Evolutionary conservation across 495 filamentous ascomycete genomes (phyloP).

Genomic region (Podospora didyma): DNA sequence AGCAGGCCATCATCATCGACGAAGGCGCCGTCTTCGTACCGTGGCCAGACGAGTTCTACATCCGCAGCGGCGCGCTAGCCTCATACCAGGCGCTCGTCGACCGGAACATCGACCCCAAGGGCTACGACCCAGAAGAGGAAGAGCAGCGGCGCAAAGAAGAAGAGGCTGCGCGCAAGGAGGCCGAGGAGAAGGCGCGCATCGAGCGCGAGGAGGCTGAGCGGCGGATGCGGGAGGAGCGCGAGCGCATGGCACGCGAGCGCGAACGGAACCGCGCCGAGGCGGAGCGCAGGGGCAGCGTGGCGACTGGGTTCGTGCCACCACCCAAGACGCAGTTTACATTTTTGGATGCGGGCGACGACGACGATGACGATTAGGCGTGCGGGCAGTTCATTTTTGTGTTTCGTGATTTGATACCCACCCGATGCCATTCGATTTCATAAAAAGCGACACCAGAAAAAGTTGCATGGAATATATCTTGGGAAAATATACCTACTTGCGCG

Average conservation of each 20-base stretch:
- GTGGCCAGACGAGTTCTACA: constrained; percentile 63
- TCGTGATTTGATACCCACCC: neutral
- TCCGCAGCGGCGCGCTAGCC: constrained; percentile 60
- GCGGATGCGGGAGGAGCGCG: constrained; percentile 32
- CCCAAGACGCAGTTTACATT: constrained; percentile 50
- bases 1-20: constrained; percentile 48
- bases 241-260: constrained; percentile 29
- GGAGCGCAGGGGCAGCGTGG: constrained; percentile 35
- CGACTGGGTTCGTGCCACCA: constrained; percentile 7
- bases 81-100: constrained; percentile 54
- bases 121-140: constrained; percentile 51
- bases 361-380: constrained; percentile 34
- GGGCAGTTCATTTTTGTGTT: no score
- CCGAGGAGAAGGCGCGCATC: constrained; percentile 40
- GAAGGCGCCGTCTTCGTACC: constrained; percentile 53
- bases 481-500: no score
- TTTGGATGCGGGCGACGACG: constrained; percentile 48
- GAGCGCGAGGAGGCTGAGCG: constrained; percentile 42
- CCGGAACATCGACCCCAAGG: constrained; percentile 51
- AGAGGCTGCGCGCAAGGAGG: constrained; percentile 32
- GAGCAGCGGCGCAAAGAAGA: constrained; percentile 38
- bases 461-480: no score
- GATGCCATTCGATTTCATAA: no score
- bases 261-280: constrained; percentile 44
- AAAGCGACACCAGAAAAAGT: no score